Evolutionary conservation across 2,329 filamentous ascomycete genomes (phyloP).

Genomic region (Colletotrichum sp.): DNA sequence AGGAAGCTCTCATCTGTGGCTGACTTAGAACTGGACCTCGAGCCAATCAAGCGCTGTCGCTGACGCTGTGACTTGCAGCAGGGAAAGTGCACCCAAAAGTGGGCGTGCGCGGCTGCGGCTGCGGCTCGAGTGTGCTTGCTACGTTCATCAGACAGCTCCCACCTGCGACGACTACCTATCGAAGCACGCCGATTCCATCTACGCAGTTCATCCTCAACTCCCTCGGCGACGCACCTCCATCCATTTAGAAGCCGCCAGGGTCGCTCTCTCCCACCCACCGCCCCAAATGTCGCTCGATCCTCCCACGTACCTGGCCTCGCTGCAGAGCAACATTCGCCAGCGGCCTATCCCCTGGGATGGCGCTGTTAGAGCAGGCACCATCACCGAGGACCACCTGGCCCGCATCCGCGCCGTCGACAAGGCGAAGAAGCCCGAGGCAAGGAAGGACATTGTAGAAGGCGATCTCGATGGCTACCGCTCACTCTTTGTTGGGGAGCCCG

Average conservation of each 20-base stretch:
- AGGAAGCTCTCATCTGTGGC: constrained; percentile 6
- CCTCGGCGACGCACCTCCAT: constrained; percentile 17
- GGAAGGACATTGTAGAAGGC: constrained; percentile 79
- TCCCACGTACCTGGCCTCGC: constrained; percentile 81
- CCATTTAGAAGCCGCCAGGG: constrained; percentile 9
- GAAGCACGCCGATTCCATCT: constrained; percentile 12
- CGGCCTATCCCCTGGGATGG: constrained; percentile 98
- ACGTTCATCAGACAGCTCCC: constrained; percentile 16
- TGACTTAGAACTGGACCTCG: not conserved
- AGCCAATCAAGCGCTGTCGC: constrained; percentile 1
- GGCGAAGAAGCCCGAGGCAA: constrained; percentile 83
- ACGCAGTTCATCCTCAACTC: not conserved
- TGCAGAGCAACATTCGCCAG: constrained; percentile 96
- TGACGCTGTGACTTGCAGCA: constrained; percentile 15
- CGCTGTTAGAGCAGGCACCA: constrained; percentile 88
- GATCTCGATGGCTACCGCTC: constrained; percentile 81
- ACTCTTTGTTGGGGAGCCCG: constrained; percentile 80
- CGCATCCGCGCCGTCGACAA: constrained; percentile 98
- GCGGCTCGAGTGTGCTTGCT: not conserved
- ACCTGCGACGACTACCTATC: constrained; percentile 6
- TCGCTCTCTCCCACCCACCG: not conserved
- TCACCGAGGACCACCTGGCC: constrained; percentile 91
- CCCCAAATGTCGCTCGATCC: constrained; percentile 84
- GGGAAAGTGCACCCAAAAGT: constrained; percentile 9
- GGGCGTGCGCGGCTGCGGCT: constrained; percentile 3